Conservation (phyloP, 2,329 filamentous ascomycete genomes). For the Pseudogymnoascus sp. region DNA sequence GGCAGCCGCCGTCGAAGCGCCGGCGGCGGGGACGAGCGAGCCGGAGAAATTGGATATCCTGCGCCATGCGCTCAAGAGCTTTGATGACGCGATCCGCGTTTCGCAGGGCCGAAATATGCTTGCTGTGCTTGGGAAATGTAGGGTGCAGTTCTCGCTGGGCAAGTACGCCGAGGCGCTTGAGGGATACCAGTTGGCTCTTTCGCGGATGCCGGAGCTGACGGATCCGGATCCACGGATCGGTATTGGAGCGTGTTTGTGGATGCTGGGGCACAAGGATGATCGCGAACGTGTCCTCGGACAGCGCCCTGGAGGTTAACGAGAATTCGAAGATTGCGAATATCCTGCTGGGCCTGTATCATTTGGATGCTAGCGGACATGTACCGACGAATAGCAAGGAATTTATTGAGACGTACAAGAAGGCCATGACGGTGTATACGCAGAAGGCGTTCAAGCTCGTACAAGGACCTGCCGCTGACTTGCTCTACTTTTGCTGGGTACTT, state of each 20-base stretch:
- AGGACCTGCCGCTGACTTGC: constrained; percentile 82
- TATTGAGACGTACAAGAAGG: constrained; percentile 77
- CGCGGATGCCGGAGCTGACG: constrained; percentile 77
- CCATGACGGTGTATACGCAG: constrained; percentile 90
- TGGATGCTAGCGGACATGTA: constrained; percentile 78
- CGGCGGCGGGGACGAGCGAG: constrained; percentile 56
- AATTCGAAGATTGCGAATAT: constrained; percentile 87
- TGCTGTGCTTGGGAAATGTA: constrained; percentile 82
- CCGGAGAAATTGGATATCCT: constrained; percentile 72
- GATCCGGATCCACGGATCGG: constrained; percentile 95
- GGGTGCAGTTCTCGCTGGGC: constrained; percentile 77
- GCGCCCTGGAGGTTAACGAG: constrained; percentile 71
- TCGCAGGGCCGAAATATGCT: constrained; percentile 86
- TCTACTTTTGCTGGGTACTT: constrained; percentile 89
- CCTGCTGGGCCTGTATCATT: constrained; percentile 80
- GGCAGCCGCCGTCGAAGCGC: constrained; percentile 68
- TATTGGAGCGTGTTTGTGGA: constrained; percentile 96
- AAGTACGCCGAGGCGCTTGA: constrained; percentile 79
- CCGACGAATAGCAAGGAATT: constrained; percentile 81
- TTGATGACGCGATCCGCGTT: constrained; percentile 84
- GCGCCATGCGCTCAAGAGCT: constrained; percentile 81
- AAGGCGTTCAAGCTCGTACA: constrained; percentile 91
- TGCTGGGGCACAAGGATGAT: constrained; percentile 91
- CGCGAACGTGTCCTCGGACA: constrained; percentile 84
- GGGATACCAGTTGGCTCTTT: constrained; percentile 78